A percentile compares a stretch with the other conserved stretches of the same genome.
Evolutionary conservation across 2,329 filamentous ascomycete species (phyloP).

Genomic region (Ophiosphaerella herpotricha): DNA sequence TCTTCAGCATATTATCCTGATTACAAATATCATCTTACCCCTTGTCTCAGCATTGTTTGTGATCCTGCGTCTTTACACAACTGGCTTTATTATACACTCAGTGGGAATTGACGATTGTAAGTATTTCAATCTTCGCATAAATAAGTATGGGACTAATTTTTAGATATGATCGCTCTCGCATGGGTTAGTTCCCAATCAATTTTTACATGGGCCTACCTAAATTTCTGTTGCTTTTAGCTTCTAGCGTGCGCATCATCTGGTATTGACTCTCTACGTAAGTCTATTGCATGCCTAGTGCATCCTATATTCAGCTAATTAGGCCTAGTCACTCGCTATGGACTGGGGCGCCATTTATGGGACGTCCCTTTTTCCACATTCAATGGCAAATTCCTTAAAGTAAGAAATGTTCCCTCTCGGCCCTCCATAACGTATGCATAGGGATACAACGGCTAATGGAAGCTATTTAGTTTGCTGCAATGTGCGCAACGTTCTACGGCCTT

Average conservation of each 20-base stretch:
- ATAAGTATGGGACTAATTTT: slow-evolving; percentile 5
- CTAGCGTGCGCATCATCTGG: slow-evolving; percentile 1
- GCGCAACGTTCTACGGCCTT: slow-evolving; percentile 6
- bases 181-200: slow-evolving; percentile 4
- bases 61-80: slow-evolving; percentile 5
- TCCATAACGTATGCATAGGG: slow-evolving; percentile 3
- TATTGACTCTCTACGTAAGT: slow-evolving; percentile 5
- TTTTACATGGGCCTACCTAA: slow-evolving; percentile 3
- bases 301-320: slow-evolving; percentile 3
- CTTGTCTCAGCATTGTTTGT: slow-evolving; percentile 1
- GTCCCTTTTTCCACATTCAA: slow-evolving; percentile 10
- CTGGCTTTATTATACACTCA: slow-evolving; percentile 2
- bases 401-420: slow-evolving; percentile 1
- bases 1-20: slow-evolving; percentile 4
- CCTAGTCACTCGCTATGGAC: slow-evolving; percentile 7
- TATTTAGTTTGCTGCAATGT: slow-evolving; percentile 2
- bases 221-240: slow-evolving; percentile 4
- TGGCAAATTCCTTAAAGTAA: slow-evolving; percentile 8
- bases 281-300: neutral
- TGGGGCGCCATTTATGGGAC: slow-evolving; percentile 7
- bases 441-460: slow-evolving; percentile 3
- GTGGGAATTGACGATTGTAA: slow-evolving; percentile 8
- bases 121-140: slow-evolving; percentile 4
- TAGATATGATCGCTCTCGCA: slow-evolving; percentile 5
- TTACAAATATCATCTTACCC: slow-evolving; percentile 5